Evolutionary conservation across 371 early-diverging fungal species (phyloP), one percentile per base, ranked within the genome.

Genomic region (Rhizopus stolonifer): DNA sequence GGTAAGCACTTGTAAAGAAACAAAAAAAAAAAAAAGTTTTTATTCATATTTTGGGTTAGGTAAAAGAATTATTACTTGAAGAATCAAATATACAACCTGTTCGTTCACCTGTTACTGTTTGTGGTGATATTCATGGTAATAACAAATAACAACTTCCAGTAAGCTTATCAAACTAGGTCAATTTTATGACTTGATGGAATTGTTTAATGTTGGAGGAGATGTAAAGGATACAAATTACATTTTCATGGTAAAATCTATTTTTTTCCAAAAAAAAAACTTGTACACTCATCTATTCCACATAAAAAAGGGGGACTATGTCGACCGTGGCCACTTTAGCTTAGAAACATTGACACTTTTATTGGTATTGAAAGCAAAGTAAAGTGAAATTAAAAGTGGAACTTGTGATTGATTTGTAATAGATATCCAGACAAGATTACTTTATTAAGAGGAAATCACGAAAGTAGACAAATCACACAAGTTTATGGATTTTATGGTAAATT

Each of bases 391-490:
- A n/a, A n/a, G n/a, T n/a, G n/a, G n/a, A n/a, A n/a, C n/a, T n/a
- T n/a, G n/a, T n/a, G n/a, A 8, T 39, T 39, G 19, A 11, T 36
- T 36, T n/a, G 6, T n/a, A 31, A 21, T 25, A 72, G 73, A 51
- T 85, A 84, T 63, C 91, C 89, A 48, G 91, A 96, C 63, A 88
- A 98, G 46, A 92, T 99, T 55, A 98, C 96, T 23, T 87, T 99
- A 49, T 77, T 99, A 60, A 87, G 99, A 61, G 99, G 99, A 46
- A 99, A 99, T 79, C 99, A 99, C 77, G 99, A 99, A 72, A 90
- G 91, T 53, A 81, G 99, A 46, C 98, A 99, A 69, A 99, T 99
- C 61, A 99, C 99, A 3, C 96, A 99, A 79, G 99, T 99, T 9
- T 99, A 99, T 72, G 99, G 99, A 18, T 99, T 99, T 71, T 99